phyloP scores from a whole-genome alignment of 805 yeast genomes.

The Metschnikowia lunata region DNA sequence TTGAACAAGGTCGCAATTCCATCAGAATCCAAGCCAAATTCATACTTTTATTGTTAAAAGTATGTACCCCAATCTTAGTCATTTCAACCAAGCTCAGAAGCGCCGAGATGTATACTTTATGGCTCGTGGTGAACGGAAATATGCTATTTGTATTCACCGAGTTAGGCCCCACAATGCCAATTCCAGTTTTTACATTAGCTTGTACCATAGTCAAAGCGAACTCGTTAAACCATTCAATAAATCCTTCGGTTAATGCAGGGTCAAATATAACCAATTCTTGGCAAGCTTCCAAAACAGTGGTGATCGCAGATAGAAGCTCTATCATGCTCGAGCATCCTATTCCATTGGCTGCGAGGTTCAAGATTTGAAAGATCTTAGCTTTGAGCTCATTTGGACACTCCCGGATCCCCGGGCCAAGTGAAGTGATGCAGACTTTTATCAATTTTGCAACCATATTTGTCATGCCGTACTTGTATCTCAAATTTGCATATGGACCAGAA shows the following conservation, averaged over 20 bases:
- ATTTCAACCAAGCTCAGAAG: constrained; percentile 57
- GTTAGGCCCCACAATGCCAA: constrained; percentile 28
- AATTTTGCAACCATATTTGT: constrained; percentile 22
- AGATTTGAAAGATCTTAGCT: constrained; percentile 22
- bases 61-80: constrained; percentile 22
- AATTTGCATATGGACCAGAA: constrained; percentile 30
- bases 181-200: constrained; percentile 34
- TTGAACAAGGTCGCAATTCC: constrained; percentile 44
- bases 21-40: constrained; percentile 57
- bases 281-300: constrained; percentile 24
- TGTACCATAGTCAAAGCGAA: constrained; percentile 25
- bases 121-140: constrained; percentile 44
- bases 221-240: constrained; percentile 26
- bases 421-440: constrained; percentile 29
- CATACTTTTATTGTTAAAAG: constrained; percentile 43
- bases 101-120: constrained; percentile 38
- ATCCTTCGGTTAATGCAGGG: constrained; percentile 30
- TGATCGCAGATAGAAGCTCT: constrained; percentile 25
- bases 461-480: constrained; percentile 31
- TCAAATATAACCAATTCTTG: constrained; percentile 40
- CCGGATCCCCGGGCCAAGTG: constrained; percentile 36
- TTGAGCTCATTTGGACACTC: constrained; percentile 19
- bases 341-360: constrained; percentile 27
- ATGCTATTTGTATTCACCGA: constrained; percentile 38
- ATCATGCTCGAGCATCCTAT: constrained; percentile 27